Percentiles rank a stretch among this genome's conserved stretches.
Conservation (phyloP, 225 moss, liverwort and hornwort genomes). For the Physcomitrellopsis africana region DNA sequence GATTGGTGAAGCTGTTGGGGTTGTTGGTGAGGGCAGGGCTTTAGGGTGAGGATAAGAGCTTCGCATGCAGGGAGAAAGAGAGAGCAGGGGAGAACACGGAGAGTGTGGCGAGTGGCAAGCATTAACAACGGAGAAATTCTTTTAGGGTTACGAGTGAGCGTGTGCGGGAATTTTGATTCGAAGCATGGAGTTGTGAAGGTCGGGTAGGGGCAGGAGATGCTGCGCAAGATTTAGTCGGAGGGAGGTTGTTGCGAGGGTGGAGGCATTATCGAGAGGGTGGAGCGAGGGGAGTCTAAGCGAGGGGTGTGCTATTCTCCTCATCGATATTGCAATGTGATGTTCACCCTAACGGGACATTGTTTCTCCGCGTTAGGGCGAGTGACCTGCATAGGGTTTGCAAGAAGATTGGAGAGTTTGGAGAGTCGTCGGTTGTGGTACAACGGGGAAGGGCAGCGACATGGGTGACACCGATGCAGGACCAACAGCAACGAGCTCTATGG, state of each 20-base stretch:
- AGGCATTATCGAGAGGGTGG: not conserved
- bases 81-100: not conserved
- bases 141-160: too few relatives aligned
- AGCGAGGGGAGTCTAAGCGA: not conserved
- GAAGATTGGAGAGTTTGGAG: conserved; percentile 27
- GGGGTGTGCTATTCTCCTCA: not conserved
- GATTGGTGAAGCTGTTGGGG: conserved; percentile 16
- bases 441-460: conserved; percentile 38
- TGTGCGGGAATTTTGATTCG: not conserved
- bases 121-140: too few relatives aligned
- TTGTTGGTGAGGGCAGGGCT: conserved; percentile 23
- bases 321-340: conserved; percentile 49
- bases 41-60: conserved; percentile 30
- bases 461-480: conserved; percentile 56
- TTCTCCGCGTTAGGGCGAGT: conserved; percentile 34
- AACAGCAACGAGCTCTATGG: conserved; percentile 41
- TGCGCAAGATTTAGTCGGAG: conserved; percentile 2
- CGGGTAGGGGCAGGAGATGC: too few relatives aligned
- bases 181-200: conserved; percentile 21
- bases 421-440: not conserved
- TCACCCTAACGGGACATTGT: conserved; percentile 30
- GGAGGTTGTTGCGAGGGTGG: conserved; percentile 17
- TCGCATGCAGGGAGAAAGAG: not conserved
- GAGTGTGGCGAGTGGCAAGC: too few relatives aligned
- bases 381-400: conserved; percentile 48